Conservation (phyloP, 257 asterid species). For the Mentha longifolia region DNA sequence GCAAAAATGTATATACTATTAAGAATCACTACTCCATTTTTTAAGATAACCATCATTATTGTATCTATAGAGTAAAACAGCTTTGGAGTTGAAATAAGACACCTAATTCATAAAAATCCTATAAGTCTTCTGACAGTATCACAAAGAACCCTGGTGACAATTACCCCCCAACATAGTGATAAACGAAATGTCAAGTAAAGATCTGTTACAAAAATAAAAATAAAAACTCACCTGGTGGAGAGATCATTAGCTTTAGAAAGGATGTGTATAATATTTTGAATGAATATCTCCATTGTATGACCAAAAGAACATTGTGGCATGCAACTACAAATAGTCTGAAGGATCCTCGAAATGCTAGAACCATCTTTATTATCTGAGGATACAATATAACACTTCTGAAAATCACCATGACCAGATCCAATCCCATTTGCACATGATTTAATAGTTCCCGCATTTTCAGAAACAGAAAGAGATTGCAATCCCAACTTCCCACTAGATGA, state of each 20-base stretch:
- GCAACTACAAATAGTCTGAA: slow-evolving; percentile 48
- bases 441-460: slow-evolving; percentile 36
- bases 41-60: background rate
- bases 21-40: background rate
- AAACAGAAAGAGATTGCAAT: slow-evolving; percentile 35
- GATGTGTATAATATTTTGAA: slow-evolving; percentile 47
- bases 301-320: slow-evolving; percentile 43
- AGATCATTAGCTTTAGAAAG: slow-evolving; percentile 61
- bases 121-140: background rate
- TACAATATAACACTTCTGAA: slow-evolving; percentile 51
- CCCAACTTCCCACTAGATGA: slow-evolving; percentile 34
- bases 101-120: background rate
- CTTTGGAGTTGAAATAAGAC: slow-evolving; percentile 12
- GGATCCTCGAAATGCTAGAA: slow-evolving; percentile 60
- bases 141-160: background rate
- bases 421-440: slow-evolving; percentile 34
- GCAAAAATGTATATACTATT: background rate
- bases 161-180: background rate
- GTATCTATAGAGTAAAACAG: slow-evolving; percentile 16
- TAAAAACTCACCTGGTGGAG: slow-evolving; percentile 61
- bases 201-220: background rate
- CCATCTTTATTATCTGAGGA: slow-evolving; percentile 49
- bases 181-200: slow-evolving; percentile 22
- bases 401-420: slow-evolving; percentile 21
- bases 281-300: slow-evolving; percentile 47